phyloP scores from a whole-genome alignment of 768 basidiomycete genomes.

The Lentinula lateritia region DNA sequence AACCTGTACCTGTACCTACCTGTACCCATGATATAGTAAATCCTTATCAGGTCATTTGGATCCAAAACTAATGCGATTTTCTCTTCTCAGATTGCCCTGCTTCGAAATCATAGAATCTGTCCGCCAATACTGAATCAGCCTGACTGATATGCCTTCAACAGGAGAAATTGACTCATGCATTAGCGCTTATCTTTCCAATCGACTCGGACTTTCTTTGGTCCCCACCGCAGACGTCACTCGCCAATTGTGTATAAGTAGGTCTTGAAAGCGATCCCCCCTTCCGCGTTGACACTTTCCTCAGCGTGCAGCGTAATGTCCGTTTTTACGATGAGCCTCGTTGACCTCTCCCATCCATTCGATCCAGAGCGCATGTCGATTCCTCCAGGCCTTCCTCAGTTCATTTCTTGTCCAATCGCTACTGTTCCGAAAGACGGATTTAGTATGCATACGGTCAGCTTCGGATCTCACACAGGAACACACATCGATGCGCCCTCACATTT shows the following conservation, averaged over 20 bases:
- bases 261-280: background rate
- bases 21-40: too few species aligned
- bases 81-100: too few species aligned
- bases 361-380: conserved; percentile 39
- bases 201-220: background rate
- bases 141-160: too few species aligned
- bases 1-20: too few species aligned
- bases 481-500: conserved; percentile 78
- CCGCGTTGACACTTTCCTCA: background rate
- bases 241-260: background rate
- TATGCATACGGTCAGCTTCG: conserved; percentile 47
- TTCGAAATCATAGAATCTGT: too few species aligned
- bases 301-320: background rate
- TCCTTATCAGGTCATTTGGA: too few species aligned
- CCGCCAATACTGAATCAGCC: too few species aligned
- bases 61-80: too few species aligned
- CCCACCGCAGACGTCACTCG: background rate
- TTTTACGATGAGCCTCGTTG: conserved; percentile 26
- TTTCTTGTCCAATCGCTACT: conserved; percentile 29
- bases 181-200: background rate
- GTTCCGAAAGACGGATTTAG: conserved; percentile 43
- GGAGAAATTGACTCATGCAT: too few species aligned
- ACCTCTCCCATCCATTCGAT: conserved; percentile 50
- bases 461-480: conserved; percentile 76
- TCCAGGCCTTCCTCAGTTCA: conserved; percentile 50